Base-by-base conservation (phyloP, 495 filamentous ascomycete genomes). In the Lophiotrema nucula region DNA sequence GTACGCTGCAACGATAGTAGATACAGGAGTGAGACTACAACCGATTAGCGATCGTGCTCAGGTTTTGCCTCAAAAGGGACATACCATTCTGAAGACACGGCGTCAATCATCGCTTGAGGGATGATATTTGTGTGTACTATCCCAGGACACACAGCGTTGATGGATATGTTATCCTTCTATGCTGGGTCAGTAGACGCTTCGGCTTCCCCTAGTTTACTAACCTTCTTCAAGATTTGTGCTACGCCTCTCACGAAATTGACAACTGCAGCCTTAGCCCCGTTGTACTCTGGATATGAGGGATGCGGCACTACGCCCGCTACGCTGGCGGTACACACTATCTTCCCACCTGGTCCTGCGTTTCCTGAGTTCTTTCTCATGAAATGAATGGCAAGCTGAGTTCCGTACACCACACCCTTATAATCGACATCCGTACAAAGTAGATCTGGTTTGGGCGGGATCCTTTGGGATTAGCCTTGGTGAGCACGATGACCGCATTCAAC, bases 331-430 rank as follows among this genome's bases (percentile, higher is more conserved):
- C 62, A 67, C 11, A 76, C 62, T 44, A 74, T 76, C 26, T 67
- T 70, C 4, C 67, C 69, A 26, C 74, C 72, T 12, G 74, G 69
- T 10, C 50, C 44, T 25, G 56, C 49, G 44, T 75, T 75, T 10
- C 50, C 44, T 25, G 56, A 49, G 44, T 75, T 75, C 56, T 72
- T 69, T 24, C 73, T 65, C 74, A 76, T 76, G 54, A 75, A 76
- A 42, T 75, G 72, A 15, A 69, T 69, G 11, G 74, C 71, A 6
- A 76, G 68, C 46, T 71, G 67, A 0, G 67, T 71, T 19, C 74
- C 73, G 49, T 76, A 76, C 4, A 74, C 56, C 2, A 75, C 68
- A 24, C 70, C 73, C 58, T 74, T 76, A 57, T 69, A 73, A 56
- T 75, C 71, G 10, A 75, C 64, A 49, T 76, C 72, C 11, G 74